Evolutionary conservation across 179 eudicot genomes (phyloP), one percentile per base, ranked within the genome.

Genomic region (Monotropa hypopitys): DNA sequence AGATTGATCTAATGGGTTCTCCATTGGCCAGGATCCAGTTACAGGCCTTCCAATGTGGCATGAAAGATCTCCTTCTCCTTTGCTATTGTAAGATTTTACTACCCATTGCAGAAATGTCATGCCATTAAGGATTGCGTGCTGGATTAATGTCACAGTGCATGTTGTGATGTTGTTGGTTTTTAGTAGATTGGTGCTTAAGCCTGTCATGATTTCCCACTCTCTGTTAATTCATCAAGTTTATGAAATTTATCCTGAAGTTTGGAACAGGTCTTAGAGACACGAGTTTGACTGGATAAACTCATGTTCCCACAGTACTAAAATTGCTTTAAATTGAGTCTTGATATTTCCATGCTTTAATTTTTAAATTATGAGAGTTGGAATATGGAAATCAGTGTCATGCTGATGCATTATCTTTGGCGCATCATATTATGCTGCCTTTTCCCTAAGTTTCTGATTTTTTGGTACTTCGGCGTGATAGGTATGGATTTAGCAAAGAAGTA

Each of bases 401-500:
- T 49, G 33, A 32, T 66, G 49, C 35, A 32, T 78, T 61, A 45
- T 72, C 69, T 72, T 76, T 18, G 42, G 28, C 21, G 28, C 21
- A 21, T 59, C 66, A 26, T 73, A 42, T 61, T 49, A 69, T 70
- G 77, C 3, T 61, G 18, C 67, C 32, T 72, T 71, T 56, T 38
- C 10, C 32, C 3, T 20, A 13, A 7, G 23, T 43, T 72, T 76
- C 75, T 85, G 65, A 79, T 69, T 9, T 66, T 63, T 73, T 23
- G 6, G 43, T 71, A 40, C 30, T 75, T 80, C 72, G 56, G 42
- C 50, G 47, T 61, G 71, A 47, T 85, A 90, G 93, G 88, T 90
- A 94, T 79, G 99, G 99, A 74, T 95, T 95, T 83, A 95, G 99
- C 87, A 82, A 84, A 83, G 95, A 95, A 88, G 90, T 95, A 73